Evolutionary conservation across 768 basidiomycete genomes (phyloP).

Genomic region (Termitomyces sp.): DNA sequence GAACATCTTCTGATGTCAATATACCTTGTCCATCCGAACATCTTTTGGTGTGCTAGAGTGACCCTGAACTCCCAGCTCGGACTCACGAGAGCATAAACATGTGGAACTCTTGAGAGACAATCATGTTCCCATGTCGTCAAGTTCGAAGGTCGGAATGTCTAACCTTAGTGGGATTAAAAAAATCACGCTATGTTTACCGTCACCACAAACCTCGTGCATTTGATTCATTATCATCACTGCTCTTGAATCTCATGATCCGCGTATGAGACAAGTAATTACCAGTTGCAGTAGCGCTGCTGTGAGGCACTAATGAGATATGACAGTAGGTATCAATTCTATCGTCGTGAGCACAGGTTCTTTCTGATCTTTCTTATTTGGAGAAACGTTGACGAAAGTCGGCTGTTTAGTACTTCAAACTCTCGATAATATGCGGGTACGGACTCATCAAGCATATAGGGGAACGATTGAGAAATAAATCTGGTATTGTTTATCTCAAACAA

Average conservation of each 20-base stretch:
- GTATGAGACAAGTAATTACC: background rate
- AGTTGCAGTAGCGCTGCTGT: background rate
- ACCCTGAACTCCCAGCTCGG: background rate
- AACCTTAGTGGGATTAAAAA: background rate
- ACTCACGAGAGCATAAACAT: background rate
- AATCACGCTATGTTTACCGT: background rate
- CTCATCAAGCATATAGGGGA: background rate
- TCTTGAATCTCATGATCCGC: background rate
- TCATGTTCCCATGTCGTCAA: background rate
- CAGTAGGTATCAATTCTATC: background rate
- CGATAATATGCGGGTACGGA: no score
- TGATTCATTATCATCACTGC: no score
- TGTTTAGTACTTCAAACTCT: background rate
- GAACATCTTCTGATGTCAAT: background rate
- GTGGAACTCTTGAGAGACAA: background rate
- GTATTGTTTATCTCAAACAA: background rate
- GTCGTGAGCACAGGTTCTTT: background rate
- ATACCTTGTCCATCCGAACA: no score
- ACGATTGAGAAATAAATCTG: background rate
- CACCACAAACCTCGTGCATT: background rate
- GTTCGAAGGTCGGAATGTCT: background rate
- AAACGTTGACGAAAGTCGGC: background rate
- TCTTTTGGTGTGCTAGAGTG: background rate
- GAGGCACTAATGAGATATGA: background rate
- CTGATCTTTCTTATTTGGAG: background rate